A percentile compares a stretch with the other conserved stretches of the same genome.
phyloP scores from a whole-genome alignment of 2,329 filamentous ascomycete genomes.

The Penicillium italicum region DNA sequence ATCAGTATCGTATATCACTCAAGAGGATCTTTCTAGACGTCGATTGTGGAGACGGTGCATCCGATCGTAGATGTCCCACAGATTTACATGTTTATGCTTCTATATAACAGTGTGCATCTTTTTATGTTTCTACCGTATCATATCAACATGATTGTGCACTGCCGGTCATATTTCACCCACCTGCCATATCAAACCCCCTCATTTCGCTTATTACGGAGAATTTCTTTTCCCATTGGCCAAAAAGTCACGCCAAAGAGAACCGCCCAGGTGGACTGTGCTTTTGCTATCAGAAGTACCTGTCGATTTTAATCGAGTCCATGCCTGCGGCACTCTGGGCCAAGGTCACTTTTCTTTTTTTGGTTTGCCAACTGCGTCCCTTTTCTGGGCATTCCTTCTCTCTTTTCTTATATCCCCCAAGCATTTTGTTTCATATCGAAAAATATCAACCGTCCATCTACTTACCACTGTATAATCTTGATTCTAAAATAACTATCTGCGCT shows the following conservation, averaged over 20 bases:
- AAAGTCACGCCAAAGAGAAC: background rate
- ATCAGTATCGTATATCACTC: background rate
- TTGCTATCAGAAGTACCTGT: slow-evolving; percentile 4
- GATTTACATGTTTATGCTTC: background rate
- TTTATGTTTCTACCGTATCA: background rate
- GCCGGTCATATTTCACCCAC: background rate
- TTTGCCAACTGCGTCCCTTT: background rate
- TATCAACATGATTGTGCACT: too few relatives aligned
- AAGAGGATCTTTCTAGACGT: background rate
- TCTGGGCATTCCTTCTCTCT: background rate
- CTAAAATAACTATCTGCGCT: background rate
- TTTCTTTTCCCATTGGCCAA: background rate
- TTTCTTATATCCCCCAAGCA: background rate
- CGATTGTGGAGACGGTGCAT: slow-evolving; percentile 3
- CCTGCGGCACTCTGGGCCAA: background rate
- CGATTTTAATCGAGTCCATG: background rate
- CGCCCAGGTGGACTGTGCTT: slow-evolving; percentile 1
- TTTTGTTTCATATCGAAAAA: background rate
- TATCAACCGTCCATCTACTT: background rate
- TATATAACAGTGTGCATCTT: background rate
- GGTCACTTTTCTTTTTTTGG: background rate
- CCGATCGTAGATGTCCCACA: slow-evolving; percentile 5
- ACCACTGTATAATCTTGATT: too few relatives aligned
- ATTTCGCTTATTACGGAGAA: slow-evolving; percentile 2
- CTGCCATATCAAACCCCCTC: background rate